These are phyloP conservation scores for Dictyostelium capitatum DNA, from an alignment of 78 protist species.

Conservation along the genomic window DNA sequence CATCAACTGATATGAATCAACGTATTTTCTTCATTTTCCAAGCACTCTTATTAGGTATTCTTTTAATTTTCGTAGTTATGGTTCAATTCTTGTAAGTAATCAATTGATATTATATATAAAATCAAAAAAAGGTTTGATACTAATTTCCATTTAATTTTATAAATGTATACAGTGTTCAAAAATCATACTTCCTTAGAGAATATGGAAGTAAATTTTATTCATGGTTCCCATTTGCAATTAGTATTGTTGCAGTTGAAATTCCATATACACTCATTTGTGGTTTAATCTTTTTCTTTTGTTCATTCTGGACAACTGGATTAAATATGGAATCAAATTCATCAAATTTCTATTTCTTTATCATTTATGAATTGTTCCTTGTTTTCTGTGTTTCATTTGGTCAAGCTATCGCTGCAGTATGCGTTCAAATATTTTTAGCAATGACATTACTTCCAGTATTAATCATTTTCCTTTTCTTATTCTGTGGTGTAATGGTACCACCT, in stretches of 20 bases:
- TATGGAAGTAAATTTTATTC: slow-evolving; percentile 70
- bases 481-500: slow-evolving; percentile 74
- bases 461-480: slow-evolving; percentile 77
- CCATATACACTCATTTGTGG: slow-evolving; percentile 56
- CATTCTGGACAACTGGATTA: slow-evolving; percentile 72
- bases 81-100: slow-evolving; percentile 46
- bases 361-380: slow-evolving; percentile 46
- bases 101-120: slow-evolving; percentile 2
- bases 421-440: slow-evolving; percentile 71
- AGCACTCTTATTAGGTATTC: slow-evolving; percentile 56
- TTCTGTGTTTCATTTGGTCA: slow-evolving; percentile 75
- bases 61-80: slow-evolving; percentile 38
- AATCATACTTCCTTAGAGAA: slow-evolving; percentile 64
- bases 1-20: slow-evolving; percentile 53
- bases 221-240: slow-evolving; percentile 79
- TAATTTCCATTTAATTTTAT: neutral
- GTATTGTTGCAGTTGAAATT: slow-evolving; percentile 61
- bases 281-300: slow-evolving; percentile 46
- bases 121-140: slow-evolving; percentile 2
- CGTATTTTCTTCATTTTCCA: slow-evolving; percentile 72
- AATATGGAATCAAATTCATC: slow-evolving; percentile 3
- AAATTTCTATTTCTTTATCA: slow-evolving; percentile 71
- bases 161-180: neutral
- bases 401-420: slow-evolving; percentile 62
- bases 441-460: slow-evolving; percentile 56